Percentiles rank a stretch among this genome's conserved stretches.
Evolutionary conservation across 2,329 filamentous ascomycete genomes (phyloP).

Genomic region (Diplodia corticola): DNA sequence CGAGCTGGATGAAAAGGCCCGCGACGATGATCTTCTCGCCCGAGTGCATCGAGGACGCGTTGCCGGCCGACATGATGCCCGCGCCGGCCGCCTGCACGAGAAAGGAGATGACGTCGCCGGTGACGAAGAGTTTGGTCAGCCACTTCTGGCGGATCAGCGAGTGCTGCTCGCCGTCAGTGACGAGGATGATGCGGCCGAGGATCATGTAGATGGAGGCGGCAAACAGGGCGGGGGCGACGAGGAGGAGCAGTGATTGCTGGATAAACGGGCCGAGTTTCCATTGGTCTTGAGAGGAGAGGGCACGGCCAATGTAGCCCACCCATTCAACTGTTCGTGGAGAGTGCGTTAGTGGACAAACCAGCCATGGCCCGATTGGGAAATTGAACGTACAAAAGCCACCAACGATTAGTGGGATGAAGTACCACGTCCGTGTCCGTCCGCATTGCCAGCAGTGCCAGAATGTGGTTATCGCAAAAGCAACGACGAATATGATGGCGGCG

Average conservation of each 20-base stretch:
- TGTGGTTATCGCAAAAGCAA: neutral
- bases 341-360: neutral
- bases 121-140: conserved; percentile 46
- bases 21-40: conserved; percentile 26
- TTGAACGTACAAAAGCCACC: neutral
- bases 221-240: conserved; percentile 49
- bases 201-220: conserved; percentile 50
- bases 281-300: conserved; percentile 37
- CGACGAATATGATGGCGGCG: conserved; percentile 33
- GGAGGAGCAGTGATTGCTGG: conserved; percentile 46
- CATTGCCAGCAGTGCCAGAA: conserved; percentile 12
- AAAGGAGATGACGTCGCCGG: conserved; percentile 47
- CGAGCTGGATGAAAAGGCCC: conserved; percentile 36
- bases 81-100: conserved; percentile 36
- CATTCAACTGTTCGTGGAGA: conserved; percentile 45
- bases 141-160: conserved; percentile 39
- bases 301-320: conserved; percentile 54
- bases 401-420: conserved; percentile 2
- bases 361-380: neutral
- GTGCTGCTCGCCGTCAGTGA: conserved; percentile 37
- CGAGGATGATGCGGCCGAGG: conserved; percentile 43
- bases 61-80: conserved; percentile 10
- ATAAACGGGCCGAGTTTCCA: conserved; percentile 43
- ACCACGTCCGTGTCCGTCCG: conserved; percentile 5
- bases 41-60: neutral